Evolutionary conservation across 2,329 filamentous ascomycete species (phyloP).

Genomic region (Ophiostoma perfectum): DNA sequence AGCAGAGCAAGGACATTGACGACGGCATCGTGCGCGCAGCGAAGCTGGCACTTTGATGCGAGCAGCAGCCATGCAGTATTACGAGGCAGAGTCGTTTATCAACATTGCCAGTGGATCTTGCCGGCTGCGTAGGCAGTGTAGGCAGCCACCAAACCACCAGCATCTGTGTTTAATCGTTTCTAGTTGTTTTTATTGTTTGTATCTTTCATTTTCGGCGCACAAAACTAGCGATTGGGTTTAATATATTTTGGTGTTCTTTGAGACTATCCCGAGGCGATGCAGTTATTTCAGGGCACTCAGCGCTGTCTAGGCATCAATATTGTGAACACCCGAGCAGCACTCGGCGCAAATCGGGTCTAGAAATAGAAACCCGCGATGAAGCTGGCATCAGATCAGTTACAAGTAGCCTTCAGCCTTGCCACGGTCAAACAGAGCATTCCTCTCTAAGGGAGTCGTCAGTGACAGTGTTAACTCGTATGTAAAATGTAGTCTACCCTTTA

Average conservation of each 20-base stretch:
- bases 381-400: no score
- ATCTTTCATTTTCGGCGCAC: constrained; percentile 9
- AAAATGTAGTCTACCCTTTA: neutral
- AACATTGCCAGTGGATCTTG: neutral
- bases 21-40: neutral
- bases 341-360: no score
- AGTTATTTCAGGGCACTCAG: no score
- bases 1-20: neutral
- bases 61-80: neutral
- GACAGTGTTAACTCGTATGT: no score
- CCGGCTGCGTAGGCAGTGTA: neutral
- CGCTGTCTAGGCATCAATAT: no score
- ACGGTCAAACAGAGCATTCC: no score
- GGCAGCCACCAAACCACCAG: neutral
- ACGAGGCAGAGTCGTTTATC: neutral
- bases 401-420: no score
- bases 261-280: no score
- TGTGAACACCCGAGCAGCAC: no score
- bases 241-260: neutral
- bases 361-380: no score
- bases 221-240: constrained; percentile 10
- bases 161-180: neutral
- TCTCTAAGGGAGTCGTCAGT: no score
- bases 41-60: no score
- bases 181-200: neutral